Percentiles rank a stretch among this genome's conserved stretches.
Conservation (phyloP, 1,139 yeast species). For the Pichia sp. region DNA sequence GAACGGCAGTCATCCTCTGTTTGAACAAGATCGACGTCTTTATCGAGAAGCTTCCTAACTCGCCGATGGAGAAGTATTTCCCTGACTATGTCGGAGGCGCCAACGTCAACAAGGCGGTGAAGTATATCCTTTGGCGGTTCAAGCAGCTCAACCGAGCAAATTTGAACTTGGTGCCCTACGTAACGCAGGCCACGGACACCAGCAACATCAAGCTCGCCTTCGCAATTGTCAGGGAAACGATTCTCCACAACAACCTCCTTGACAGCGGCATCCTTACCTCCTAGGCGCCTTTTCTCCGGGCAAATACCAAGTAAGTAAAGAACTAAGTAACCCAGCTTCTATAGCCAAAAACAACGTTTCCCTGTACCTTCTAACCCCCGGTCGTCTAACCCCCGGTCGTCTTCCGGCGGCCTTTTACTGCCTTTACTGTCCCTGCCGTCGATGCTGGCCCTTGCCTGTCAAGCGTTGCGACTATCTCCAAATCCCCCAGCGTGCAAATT, state of each 20-base stretch:
- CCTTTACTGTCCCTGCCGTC: too few species aligned
- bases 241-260: conserved; percentile 74
- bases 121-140: conserved; percentile 87
- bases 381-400: too few species aligned
- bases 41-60: conserved; percentile 75
- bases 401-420: too few species aligned
- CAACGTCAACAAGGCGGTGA: conserved; percentile 90
- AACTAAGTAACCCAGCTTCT: too few species aligned
- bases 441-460: too few species aligned
- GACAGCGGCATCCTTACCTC: conserved; percentile 73
- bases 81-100: conserved; percentile 89
- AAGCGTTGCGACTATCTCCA: too few species aligned
- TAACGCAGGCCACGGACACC: conserved; percentile 93
- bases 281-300: background rate
- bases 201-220: conserved; percentile 82
- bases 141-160: conserved; percentile 81
- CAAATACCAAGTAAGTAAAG: too few species aligned
- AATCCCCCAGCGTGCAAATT: too few species aligned
- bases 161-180: conserved; percentile 79
- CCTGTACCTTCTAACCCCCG: too few species aligned
- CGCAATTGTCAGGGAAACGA: conserved; percentile 88
- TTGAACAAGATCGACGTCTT: conserved; percentile 87
- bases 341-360: too few species aligned
- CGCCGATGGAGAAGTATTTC: conserved; percentile 79
- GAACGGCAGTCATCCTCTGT: conserved; percentile 80